Percentiles rank a stretch among this genome's conserved stretches.
These are phyloP conservation scores for Trichoderma semiorbis DNA, from an alignment of 2,329 filamentous ascomycete species.

Conservation along the genomic window DNA sequence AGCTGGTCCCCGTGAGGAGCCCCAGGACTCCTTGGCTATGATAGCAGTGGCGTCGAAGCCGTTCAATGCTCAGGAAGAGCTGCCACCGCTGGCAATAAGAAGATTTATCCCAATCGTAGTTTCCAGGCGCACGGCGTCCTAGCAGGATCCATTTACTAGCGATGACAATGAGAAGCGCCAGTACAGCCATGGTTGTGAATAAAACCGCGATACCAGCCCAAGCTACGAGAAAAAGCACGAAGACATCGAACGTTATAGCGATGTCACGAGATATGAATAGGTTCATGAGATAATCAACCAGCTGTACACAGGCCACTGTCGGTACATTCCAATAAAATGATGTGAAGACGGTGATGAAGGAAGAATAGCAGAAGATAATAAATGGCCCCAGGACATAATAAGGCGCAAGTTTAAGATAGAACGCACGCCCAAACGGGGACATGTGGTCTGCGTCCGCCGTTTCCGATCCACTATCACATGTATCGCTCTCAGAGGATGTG, in stretches of 20 bases:
- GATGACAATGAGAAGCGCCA: conserved; percentile 44
- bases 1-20: conserved; percentile 52
- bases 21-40: conserved; percentile 49
- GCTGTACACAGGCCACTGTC: conserved; percentile 46
- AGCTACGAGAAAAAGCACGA: conserved; percentile 41
- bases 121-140: conserved; percentile 48
- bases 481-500: conserved; percentile 23
- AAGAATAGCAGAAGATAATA: conserved; percentile 49
- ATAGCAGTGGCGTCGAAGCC: conserved; percentile 48
- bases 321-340: conserved; percentile 50
- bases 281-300: conserved; percentile 37
- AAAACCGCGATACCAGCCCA: conserved; percentile 40
- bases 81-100: conserved; percentile 59
- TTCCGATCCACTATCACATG: conserved; percentile 8
- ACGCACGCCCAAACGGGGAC: conserved; percentile 53
- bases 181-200: conserved; percentile 40
- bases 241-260: conserved; percentile 29
- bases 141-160: conserved; percentile 50
- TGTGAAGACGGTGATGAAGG: conserved; percentile 43
- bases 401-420: conserved; percentile 48
- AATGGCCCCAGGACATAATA: conserved; percentile 49
- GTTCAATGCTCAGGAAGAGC: conserved; percentile 50
- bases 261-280: conserved; percentile 24
- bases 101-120: conserved; percentile 56
- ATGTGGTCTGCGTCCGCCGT: conserved; percentile 19